These are phyloP conservation scores for Penicillium argentinense DNA, from an alignment of 495 filamentous ascomycete species.

Conservation along the genomic window DNA sequence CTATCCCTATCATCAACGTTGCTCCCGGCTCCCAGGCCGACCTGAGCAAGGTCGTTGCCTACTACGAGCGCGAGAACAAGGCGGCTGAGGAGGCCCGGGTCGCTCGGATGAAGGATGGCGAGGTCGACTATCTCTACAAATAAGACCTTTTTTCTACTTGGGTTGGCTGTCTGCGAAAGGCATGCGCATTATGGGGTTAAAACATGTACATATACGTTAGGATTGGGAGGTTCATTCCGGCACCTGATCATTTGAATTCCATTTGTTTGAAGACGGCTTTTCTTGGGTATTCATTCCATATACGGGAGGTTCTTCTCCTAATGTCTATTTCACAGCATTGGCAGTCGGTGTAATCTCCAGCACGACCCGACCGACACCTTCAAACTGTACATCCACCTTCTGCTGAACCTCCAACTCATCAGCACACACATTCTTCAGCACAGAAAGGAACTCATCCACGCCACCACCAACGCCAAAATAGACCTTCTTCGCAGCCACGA, in stretches of 20 bases:
- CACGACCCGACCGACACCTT: conserved; percentile 49
- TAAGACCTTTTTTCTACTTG: conserved; percentile 27
- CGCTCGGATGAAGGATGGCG: conserved; percentile 45
- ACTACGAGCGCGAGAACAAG: conserved; percentile 60
- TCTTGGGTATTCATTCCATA: no score
- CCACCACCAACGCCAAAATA: conserved; percentile 97
- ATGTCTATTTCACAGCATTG: not conserved
- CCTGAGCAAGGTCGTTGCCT: conserved; percentile 58
- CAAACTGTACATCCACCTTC: conserved; percentile 54
- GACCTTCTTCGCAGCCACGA: conserved; percentile 89
- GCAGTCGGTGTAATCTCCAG: conserved; percentile 36
- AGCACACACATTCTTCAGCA: conserved; percentile 54
- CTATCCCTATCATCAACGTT: conserved; percentile 62
- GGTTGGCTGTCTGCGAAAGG: conserved; percentile 25
- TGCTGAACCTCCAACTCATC: conserved; percentile 62
- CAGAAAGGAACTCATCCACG: conserved; percentile 79
- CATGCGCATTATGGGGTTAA: conserved; percentile 27
- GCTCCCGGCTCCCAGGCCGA: conserved; percentile 59
- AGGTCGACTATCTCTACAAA: conserved; percentile 44
- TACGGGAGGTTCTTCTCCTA: no score
- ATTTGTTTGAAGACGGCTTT: conserved; percentile 31
- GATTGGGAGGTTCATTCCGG: conserved; percentile 26
- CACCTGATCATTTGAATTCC: conserved; percentile 30
- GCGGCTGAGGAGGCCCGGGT: conserved; percentile 51
- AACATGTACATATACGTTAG: conserved; percentile 46